Base-by-base conservation (phyloP, 306 rosid species). In the Ziziphus jujuba region DNA sequence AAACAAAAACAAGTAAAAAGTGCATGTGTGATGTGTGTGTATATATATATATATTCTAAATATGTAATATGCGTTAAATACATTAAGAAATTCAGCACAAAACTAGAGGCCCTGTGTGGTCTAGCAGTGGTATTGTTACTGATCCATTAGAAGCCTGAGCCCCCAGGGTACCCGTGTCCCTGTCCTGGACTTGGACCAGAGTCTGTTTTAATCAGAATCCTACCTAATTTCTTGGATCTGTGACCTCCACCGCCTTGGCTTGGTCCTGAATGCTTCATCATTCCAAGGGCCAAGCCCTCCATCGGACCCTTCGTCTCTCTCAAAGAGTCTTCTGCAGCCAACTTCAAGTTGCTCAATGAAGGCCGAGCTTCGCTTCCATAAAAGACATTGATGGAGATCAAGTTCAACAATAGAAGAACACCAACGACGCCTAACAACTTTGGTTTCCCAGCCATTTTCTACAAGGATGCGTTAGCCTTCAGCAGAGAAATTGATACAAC, bases 171-270 rank as follows among this genome's bases (percentile, higher is more conserved):
- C 24, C 23, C 40, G 74, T 78, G 86, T 23, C 84, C 82, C 9
- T 62, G 59, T 11, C 84, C 79, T 40, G 76, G 80, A 58, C 81
- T 79, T 49, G 85, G 75, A 65, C 81, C 87, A 5, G 75, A 60
- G 7, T 61, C 71, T 52, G 45, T 55, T 59, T 60, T 40, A 3
- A 6, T 23, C n/a, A 34, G 69, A 59, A 51, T 24, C 55, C 66
- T 57, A 24, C 53, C 33, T 28, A 22, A 7, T 19, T 14, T 31
- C 13, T 24, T 48, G 43, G 48, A 56, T 48, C 61, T 64, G 34
- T 86, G 88, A 61, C 83, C 83, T 66, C 70, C 67, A 20, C 86
- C 88, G 58, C 81, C 55, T 23, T 36, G 49, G 75, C 83, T 86
- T 69, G 88, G 88, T 51, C 86, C 80, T 6, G 84, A 67, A 76